Conservation (phyloP, 805 yeast genomes). For the Saturnispora hagleri region DNA sequence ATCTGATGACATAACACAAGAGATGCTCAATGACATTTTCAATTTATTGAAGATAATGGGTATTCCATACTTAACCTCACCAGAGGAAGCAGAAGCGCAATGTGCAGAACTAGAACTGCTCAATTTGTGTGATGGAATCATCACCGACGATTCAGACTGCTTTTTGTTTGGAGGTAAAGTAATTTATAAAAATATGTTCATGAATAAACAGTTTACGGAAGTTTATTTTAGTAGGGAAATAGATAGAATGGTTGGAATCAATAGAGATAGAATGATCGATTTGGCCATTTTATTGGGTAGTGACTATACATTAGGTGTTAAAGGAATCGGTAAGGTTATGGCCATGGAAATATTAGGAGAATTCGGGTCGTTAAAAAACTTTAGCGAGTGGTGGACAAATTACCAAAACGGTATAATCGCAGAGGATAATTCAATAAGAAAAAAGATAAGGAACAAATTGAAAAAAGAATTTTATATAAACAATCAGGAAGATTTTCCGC, state of each 20-base stretch:
- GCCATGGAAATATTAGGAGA: conserved; percentile 88
- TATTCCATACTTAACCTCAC: conserved; percentile 90
- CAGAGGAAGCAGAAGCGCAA: conserved; percentile 99
- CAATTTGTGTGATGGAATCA: conserved; percentile 82
- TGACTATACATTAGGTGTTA: conserved; percentile 89
- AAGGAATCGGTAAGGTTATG: conserved; percentile 89
- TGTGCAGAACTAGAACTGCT: conserved; percentile 73
- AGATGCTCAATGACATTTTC: conserved; percentile 86
- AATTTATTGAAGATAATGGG: conserved; percentile 83
- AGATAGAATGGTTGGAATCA: conserved; percentile 54
- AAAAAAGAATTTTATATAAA: conserved; percentile 39
- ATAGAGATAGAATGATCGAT: conserved; percentile 57
- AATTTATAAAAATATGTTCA: conserved; percentile 88
- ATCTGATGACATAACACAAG: conserved; percentile 80
- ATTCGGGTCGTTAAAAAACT: conserved; percentile 41
- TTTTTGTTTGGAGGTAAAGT: conserved; percentile 83
- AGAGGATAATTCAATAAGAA: conserved; percentile 38
- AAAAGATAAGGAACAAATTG: conserved; percentile 48
- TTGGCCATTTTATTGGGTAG: conserved; percentile 83
- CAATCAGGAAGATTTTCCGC: conserved; percentile 56
- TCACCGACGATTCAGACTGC: conserved; percentile 96
- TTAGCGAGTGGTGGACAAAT: conserved; percentile 49
- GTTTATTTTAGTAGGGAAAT: conserved; percentile 58
- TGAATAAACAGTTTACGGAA: conserved; percentile 87
- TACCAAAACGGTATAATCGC: conserved; percentile 34